Conservation (phyloP, 169 alveolate genomes). For the Eimeria necatrix region DNA sequence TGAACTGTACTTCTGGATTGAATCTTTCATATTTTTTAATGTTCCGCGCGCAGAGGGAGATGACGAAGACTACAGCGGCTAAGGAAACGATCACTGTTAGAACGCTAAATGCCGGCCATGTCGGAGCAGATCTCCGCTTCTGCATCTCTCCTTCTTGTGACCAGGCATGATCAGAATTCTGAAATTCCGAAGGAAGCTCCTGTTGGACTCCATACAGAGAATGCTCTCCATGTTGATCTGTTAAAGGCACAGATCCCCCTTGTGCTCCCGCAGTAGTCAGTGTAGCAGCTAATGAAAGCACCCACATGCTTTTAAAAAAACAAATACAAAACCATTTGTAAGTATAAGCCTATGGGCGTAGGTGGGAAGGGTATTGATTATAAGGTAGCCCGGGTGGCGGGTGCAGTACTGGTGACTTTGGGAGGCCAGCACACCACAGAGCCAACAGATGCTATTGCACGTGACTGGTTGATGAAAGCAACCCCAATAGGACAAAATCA, state of each 20-base stretch:
- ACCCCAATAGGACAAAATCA: too few relatives aligned
- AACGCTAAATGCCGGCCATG: background rate
- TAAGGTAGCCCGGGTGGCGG: too few relatives aligned
- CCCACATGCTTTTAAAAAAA: background rate
- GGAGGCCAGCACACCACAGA: too few relatives aligned
- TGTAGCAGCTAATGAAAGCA: background rate
- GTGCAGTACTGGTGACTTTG: too few relatives aligned
- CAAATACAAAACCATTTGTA: too few relatives aligned
- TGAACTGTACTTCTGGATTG: background rate
- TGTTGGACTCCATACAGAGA: background rate
- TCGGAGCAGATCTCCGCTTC: background rate
- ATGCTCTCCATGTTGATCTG: background rate
- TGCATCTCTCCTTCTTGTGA: background rate
- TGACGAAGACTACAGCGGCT: conserved; percentile 1
- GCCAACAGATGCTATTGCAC: too few relatives aligned
- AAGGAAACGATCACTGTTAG: background rate
- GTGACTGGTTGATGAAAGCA: too few relatives aligned
- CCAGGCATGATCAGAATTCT: background rate
- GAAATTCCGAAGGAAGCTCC: background rate
- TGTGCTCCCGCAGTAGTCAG: background rate
- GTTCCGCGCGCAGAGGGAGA: conserved; percentile 7
- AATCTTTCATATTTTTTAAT: background rate
- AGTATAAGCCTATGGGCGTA: too few relatives aligned
- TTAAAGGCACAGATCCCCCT: background rate
- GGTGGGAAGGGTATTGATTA: too few relatives aligned